phyloP scores from a whole-genome alignment of 495 filamentous ascomycete genomes.

The Rhizodiscina lignyota region DNA sequence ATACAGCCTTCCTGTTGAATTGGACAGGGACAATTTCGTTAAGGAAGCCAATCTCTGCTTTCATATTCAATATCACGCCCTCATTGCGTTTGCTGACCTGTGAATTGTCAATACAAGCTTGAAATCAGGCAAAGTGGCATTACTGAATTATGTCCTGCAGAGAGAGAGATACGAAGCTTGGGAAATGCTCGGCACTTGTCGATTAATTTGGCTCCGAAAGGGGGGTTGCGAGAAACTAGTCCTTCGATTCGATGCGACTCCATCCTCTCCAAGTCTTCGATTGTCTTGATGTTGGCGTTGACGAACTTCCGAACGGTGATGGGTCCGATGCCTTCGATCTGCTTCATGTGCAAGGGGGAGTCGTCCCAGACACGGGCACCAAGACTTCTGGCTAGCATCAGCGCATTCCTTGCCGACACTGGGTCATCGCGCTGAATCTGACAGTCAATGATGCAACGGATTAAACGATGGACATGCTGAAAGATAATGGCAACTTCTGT shows the following conservation, averaged over 20 bases:
- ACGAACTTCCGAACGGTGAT: constrained; percentile 65
- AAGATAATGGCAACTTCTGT: constrained; percentile 62
- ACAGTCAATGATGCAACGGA: constrained; percentile 79
- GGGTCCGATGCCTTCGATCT: constrained; percentile 68
- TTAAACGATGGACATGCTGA: constrained; percentile 52
- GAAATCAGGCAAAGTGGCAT: too few species aligned
- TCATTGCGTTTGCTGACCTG: constrained; percentile 25
- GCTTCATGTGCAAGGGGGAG: constrained; percentile 68
- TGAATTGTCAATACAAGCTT: constrained; percentile 1
- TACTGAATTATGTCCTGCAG: too few species aligned
- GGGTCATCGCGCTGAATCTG: constrained; percentile 53
- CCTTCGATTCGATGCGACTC: constrained; percentile 61
- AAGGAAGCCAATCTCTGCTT: constrained; percentile 51
- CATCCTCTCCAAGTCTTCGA: constrained; percentile 52
- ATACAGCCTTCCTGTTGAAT: constrained; percentile 46
- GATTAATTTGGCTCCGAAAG: constrained; percentile 59
- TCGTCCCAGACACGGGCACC: constrained; percentile 75
- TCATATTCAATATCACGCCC: constrained; percentile 41
- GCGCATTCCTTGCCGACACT: constrained; percentile 44
- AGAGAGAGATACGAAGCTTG: constrained; percentile 43
- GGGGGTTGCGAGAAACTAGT: constrained; percentile 61
- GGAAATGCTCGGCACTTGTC: constrained; percentile 56
- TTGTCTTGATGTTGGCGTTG: constrained; percentile 47
- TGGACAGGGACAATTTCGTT: constrained; percentile 45
- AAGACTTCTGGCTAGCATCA: constrained; percentile 67